These are phyloP conservation scores for Aegilops longissima DNA, from an alignment of 176 grass and related monocot species.

Conservation along the genomic window DNA sequence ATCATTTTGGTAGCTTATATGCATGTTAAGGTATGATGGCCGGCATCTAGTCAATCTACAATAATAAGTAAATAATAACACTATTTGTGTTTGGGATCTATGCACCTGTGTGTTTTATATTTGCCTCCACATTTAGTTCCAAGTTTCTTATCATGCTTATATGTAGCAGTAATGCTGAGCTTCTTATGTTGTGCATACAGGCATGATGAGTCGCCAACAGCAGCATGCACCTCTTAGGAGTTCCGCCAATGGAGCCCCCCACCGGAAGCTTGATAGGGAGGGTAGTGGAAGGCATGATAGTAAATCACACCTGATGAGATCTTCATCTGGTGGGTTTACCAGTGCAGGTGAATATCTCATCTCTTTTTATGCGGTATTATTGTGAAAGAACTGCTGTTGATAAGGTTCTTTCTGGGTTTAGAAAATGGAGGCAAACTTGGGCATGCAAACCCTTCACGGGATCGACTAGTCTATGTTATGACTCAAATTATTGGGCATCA, in stretches of 20 bases:
- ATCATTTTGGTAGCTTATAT: background rate
- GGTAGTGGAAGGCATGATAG: conserved; percentile 48
- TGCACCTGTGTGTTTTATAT: background rate
- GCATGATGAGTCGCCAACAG: conserved; percentile 75
- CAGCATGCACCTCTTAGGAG: conserved; percentile 43
- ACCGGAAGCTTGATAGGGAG: conserved; percentile 61
- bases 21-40: background rate
- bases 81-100: background rate
- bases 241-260: conserved; percentile 59
- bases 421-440: conserved; percentile 67
- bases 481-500: conserved; percentile 73
- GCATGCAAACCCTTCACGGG: conserved; percentile 46
- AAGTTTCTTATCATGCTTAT: background rate
- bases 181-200: conserved; percentile 27
- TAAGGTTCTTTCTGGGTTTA: conserved; percentile 34
- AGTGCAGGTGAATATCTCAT: conserved; percentile 38
- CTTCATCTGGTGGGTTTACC: conserved; percentile 43
- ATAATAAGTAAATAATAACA: background rate
- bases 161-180: conserved; percentile 15
- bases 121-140: background rate
- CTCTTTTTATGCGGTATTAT: background rate
- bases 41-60: background rate
- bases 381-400: conserved; percentile 30
- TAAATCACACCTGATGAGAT: conserved; percentile 45
- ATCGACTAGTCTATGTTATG: conserved; percentile 77